Conservation (phyloP, 305 asterid genomes). For the Solanum chacoense region DNA sequence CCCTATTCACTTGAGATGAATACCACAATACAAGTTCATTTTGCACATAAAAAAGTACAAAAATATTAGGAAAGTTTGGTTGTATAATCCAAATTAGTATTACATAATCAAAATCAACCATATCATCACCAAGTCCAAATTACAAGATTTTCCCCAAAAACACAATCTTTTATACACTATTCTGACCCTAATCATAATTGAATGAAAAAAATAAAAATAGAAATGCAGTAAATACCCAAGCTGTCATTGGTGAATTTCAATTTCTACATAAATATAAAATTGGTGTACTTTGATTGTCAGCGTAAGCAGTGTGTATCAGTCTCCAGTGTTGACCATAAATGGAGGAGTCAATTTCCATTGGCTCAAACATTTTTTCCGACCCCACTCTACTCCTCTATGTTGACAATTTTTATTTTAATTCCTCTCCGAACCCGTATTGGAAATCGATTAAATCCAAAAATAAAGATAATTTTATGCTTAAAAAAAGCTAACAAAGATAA, state of each 20-base stretch:
- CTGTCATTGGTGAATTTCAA: neutral
- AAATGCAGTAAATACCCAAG: neutral
- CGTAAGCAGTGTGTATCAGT: neutral
- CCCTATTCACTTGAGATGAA: neutral
- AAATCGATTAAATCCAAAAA: neutral
- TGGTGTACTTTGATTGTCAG: neutral
- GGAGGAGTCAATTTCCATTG: constrained; percentile 6
- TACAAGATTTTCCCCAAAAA: neutral
- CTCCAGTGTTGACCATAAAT: constrained; percentile 5
- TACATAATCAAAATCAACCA: neutral
- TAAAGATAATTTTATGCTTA: neutral
- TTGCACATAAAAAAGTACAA: neutral
- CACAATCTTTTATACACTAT: neutral
- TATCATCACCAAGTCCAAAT: neutral
- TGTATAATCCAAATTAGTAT: neutral
- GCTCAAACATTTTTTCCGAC: neutral
- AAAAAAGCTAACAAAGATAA: neutral
- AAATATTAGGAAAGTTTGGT: neutral
- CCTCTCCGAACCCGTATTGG: accelerated
- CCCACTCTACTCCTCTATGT: neutral
- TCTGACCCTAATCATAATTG: neutral
- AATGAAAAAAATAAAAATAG: neutral
- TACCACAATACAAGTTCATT: neutral
- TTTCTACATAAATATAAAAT: neutral
- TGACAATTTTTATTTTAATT: neutral